Conservation (phyloP, 2,329 filamentous ascomycete genomes). For the Beauveria sp. region DNA sequence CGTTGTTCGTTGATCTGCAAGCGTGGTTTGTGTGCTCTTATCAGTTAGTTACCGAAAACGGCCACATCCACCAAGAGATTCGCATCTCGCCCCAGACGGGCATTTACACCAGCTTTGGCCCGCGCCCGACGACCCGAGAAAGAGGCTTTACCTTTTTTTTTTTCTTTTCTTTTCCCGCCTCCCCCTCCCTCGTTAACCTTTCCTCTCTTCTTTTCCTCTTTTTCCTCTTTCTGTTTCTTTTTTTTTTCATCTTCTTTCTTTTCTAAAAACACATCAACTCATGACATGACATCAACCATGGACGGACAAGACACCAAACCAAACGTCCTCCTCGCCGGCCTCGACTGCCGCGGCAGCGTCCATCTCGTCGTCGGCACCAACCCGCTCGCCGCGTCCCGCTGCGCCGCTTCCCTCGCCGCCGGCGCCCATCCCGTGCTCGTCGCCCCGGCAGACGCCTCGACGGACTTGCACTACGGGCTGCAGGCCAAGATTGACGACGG, state of each 20-base stretch:
- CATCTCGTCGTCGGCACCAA: constrained; percentile 85
- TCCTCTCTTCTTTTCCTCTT: not conserved
- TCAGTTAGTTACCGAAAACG: not conserved
- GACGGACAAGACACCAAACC: not conserved
- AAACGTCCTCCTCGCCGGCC: constrained; percentile 60
- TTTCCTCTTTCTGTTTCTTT: not conserved
- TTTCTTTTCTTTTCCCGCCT: not conserved
- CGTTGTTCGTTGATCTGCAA: not conserved
- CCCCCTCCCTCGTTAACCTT: not conserved
- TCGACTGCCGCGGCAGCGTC: constrained; percentile 61
- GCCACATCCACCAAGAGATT: not conserved
- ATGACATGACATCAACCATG: not conserved
- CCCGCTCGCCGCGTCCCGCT: constrained; percentile 78
- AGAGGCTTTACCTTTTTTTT: constrained; percentile 28
- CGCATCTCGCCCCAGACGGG: constrained; percentile 4
- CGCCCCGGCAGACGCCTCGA: constrained; percentile 48
- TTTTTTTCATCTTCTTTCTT: not conserved
- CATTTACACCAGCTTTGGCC: not conserved
- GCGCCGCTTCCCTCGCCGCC: constrained; percentile 68
- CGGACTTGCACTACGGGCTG: constrained; percentile 49
- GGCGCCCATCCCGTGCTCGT: constrained; percentile 77
- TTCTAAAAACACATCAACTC: not conserved
- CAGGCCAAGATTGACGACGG: constrained; percentile 59
- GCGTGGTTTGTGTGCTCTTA: not conserved
- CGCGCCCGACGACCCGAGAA: constrained; percentile 3